phyloP scores from a whole-genome alignment of 2,329 filamentous ascomycete genomes.

The Metarhizium sp. region DNA sequence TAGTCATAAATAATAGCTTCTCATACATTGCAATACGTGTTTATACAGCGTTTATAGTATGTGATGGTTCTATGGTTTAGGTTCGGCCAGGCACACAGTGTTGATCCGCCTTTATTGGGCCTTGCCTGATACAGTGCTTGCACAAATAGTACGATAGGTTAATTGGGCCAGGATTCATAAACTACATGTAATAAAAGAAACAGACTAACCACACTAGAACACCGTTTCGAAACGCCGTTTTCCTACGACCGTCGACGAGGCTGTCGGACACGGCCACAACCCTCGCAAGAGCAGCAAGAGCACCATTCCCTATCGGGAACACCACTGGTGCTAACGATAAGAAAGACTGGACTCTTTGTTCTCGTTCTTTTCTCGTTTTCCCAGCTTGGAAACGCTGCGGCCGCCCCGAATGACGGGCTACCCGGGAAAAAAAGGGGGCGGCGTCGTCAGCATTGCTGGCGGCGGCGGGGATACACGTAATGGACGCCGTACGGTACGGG shows the following conservation, averaged over 20 bases:
- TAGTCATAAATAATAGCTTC: no score
- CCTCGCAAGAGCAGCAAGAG: not conserved
- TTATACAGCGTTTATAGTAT: no score
- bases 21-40: no score
- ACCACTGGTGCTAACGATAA: not conserved
- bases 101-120: no score
- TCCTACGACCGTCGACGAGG: not conserved
- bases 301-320: not conserved
- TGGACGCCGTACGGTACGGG: not conserved
- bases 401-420: not conserved
- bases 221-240: not conserved
- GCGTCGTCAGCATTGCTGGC: slow-evolving; percentile 3
- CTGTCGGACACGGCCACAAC: not conserved
- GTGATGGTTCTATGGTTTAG: no score
- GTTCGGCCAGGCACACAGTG: no score
- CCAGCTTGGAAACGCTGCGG: not conserved
- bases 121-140: no score
- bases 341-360: not conserved
- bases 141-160: no score
- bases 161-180: no score
- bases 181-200: no score
- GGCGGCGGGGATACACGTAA: slow-evolving; percentile 1
- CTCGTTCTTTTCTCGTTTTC: not conserved
- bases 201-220: no score
- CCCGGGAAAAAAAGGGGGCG: not conserved